Base-by-base conservation (phyloP, 2,329 filamentous ascomycete genomes). In the Pseudogymnoascus sp. region DNA sequence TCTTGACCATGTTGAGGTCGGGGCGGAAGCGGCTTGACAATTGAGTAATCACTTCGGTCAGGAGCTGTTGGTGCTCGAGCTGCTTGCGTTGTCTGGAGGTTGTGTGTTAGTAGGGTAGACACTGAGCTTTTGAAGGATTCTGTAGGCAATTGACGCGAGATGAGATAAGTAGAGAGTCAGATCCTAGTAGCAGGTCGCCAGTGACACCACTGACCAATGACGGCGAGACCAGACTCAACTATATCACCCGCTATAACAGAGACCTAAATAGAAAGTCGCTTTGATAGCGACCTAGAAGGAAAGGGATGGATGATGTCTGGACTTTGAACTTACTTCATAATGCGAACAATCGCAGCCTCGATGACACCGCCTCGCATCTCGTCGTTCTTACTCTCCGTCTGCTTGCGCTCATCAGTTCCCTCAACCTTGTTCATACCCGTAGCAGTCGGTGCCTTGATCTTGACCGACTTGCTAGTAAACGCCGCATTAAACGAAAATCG, bases 381-480 rank as follows among this genome's bases (percentile, higher is more conserved):
- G 68, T 90, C 84, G 67, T 89, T 91, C 79, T 88, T 89, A 69
- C 87, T 83, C 73, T 92, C 87, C 0, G 90, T 93, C 61, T 84
- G 84, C 74, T 84, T 86, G 59, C 86, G 78, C 74, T 89, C 85
- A 2, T 83, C 79, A 67, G 84, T 78, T 61, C 85, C 91, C 76
- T 97, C 93, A 0, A 96, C 89, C 76, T 91, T 94, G 73, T 91
- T 95, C 1, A 86, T 84, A 60, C 85, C 76, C 61, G 81, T 89
- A 68, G 96, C 89, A 4, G 94, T 88, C 21, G 91, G 91, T 18
- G 94, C 90, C 75, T 96, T 96, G 76, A 97, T 91, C 74, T 90
- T 91, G 70, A 94, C 82, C 60, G 89, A 86, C 72, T 91, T 92
- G 76, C 90, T 92, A 59, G 84, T 80, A 76, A 96, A 97, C 12